These are phyloP conservation scores for Dalbergia cochinchinensis DNA, from an alignment of 306 rosid species.

Conservation along the genomic window DNA sequence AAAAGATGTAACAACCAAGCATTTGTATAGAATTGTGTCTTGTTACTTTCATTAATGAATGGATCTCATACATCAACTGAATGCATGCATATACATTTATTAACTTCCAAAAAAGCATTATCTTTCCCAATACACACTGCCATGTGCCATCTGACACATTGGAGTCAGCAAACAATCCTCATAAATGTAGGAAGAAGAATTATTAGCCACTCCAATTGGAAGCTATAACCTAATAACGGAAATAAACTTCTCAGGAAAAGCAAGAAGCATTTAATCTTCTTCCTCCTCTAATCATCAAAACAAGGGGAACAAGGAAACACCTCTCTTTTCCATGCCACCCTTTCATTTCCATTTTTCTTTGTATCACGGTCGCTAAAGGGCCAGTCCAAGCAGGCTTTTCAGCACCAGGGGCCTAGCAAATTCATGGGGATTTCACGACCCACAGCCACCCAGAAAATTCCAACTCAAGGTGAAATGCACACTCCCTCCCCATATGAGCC, in stretches of 20 bases:
- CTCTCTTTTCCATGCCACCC: background rate
- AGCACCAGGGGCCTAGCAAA: background rate
- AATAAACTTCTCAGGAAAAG: conserved; percentile 8
- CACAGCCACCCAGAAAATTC: background rate
- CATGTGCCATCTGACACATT: background rate
- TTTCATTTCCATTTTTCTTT: background rate
- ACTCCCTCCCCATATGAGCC: background rate
- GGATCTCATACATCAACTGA: conserved; percentile 13
- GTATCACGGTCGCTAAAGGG: background rate
- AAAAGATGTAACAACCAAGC: conserved; percentile 19
- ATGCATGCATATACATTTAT: background rate
- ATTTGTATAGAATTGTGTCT: background rate
- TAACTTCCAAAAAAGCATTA: background rate
- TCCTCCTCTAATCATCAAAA: conserved; percentile 2
- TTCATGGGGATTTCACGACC: background rate
- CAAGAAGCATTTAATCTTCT: background rate
- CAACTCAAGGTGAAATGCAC: conserved; percentile 28
- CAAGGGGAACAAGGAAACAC: conserved; percentile 6
- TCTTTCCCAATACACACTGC: background rate
- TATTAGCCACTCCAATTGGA: conserved; percentile 6
- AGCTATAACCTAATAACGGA: background rate
- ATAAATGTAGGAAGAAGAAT: background rate
- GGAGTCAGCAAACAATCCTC: background rate
- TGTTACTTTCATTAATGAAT: background rate
- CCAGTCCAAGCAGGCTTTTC: background rate